Conservation (phyloP, 371 early-diverging fungal genomes). For the Actinomortierella ambigua region DNA sequence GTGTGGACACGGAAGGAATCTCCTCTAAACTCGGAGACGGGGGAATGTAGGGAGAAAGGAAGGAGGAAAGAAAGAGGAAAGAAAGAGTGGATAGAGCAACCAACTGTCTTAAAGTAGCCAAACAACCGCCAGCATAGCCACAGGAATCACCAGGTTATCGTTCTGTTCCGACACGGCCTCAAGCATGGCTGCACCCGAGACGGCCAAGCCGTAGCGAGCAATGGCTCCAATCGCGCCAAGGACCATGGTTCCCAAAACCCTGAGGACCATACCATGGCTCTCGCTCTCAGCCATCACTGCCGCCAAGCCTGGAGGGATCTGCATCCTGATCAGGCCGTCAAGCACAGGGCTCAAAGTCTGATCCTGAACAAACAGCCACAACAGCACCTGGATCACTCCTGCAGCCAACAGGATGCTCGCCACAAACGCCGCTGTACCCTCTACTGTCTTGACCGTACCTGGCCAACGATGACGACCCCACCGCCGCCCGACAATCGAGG, state of each 20-base stretch:
- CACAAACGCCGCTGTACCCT: constrained; percentile 88
- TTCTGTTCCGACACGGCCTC: constrained; percentile 75
- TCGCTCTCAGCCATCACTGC: too few relatives aligned
- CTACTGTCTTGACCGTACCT: constrained; percentile 80
- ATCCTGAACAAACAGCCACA: too few relatives aligned
- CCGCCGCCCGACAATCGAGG: constrained; percentile 82
- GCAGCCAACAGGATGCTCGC: constrained; percentile 60
- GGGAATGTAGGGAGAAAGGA: constrained; percentile 1
- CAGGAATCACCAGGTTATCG: constrained; percentile 79
- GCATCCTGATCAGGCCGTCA: constrained; percentile 18
- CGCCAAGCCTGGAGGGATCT: too few relatives aligned
- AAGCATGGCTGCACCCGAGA: constrained; percentile 47
- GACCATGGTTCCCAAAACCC: not conserved
- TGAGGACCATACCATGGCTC: not conserved
- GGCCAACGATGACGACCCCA: constrained; percentile 79
- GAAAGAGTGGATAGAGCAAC: constrained; percentile 2
- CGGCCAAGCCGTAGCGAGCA: constrained; percentile 33
- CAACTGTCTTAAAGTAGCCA: constrained; percentile 28
- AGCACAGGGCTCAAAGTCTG: constrained; percentile 21
- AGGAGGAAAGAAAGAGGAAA: not conserved
- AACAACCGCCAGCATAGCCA: constrained; percentile 65
- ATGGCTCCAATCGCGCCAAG: constrained; percentile 22
- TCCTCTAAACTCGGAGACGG: too few relatives aligned
- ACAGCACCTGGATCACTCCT: constrained; percentile 24
- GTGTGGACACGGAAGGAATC: too few relatives aligned